phyloP scores from a whole-genome alignment of 495 filamentous ascomycete species.

The Tuber brumale region DNA sequence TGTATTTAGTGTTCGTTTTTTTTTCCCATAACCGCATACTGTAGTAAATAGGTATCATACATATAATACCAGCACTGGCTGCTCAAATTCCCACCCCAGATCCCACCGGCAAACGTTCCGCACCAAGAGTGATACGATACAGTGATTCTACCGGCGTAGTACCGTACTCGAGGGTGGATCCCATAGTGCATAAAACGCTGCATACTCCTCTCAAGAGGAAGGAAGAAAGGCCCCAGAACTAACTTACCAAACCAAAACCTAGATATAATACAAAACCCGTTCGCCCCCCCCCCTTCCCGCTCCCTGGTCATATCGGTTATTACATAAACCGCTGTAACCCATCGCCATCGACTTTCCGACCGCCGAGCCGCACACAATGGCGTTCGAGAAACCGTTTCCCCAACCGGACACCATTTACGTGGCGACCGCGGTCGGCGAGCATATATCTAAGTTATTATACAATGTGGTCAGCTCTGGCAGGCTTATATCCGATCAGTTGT shows the following conservation, averaged over 20 bases:
- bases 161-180: too few species aligned
- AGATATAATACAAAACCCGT: background rate
- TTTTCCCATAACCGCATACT: too few species aligned
- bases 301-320: background rate
- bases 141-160: background rate
- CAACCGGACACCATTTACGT: background rate
- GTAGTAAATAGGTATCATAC: too few species aligned
- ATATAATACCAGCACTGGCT: too few species aligned
- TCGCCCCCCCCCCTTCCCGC: background rate
- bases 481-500: background rate
- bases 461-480: background rate
- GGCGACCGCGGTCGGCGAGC: background rate
- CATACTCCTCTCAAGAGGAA: too few species aligned
- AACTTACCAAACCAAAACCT: too few species aligned
- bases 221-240: background rate
- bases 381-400: background rate
- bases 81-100: too few species aligned
- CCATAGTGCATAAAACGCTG: background rate
- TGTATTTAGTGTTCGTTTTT: too few species aligned
- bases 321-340: background rate
- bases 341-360: background rate
- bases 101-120: too few species aligned
- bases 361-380: background rate
- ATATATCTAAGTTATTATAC: too few species aligned
- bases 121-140: background rate